These are phyloP conservation scores for Corymbia maculata DNA, from an alignment of 345 rosid genomes.

Conservation along the genomic window DNA sequence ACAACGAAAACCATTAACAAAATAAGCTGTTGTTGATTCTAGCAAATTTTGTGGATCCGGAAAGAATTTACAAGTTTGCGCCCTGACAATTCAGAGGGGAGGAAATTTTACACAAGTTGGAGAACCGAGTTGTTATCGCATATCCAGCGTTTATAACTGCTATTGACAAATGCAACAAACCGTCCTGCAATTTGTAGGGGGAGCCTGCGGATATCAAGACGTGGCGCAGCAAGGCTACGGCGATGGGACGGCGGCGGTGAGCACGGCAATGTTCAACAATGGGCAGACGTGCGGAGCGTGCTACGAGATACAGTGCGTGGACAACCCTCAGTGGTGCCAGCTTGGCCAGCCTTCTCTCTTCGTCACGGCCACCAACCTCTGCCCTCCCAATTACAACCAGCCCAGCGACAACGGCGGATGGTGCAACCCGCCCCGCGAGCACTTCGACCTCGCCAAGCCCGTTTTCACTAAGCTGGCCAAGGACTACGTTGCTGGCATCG, in stretches of 20 bases:
- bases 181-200: constrained; percentile 8
- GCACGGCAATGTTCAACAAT: constrained; percentile 29
- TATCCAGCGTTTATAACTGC: not conserved
- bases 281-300: constrained; percentile 48
- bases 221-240: constrained; percentile 32
- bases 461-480: constrained; percentile 42
- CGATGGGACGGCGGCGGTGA: constrained; percentile 31
- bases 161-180: not conserved
- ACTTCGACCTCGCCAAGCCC: constrained; percentile 69
- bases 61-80: not conserved
- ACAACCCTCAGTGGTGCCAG: constrained; percentile 40
- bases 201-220: constrained; percentile 47
- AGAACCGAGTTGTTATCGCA: not conserved
- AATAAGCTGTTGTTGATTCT: not conserved
- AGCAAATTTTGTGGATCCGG: not conserved
- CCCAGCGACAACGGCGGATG: constrained; percentile 57
- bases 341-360: constrained; percentile 37
- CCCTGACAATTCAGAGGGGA: not conserved
- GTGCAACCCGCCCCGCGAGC: constrained; percentile 67
- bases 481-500: constrained; percentile 38
- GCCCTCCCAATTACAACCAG: constrained; percentile 57
- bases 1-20: not conserved
- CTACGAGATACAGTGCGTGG: constrained; percentile 30
- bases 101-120: not conserved
- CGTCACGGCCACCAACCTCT: constrained; percentile 68